Conservation (phyloP, 1,284 basidiomycete genomes). For the Rhodotorula sp. region DNA sequence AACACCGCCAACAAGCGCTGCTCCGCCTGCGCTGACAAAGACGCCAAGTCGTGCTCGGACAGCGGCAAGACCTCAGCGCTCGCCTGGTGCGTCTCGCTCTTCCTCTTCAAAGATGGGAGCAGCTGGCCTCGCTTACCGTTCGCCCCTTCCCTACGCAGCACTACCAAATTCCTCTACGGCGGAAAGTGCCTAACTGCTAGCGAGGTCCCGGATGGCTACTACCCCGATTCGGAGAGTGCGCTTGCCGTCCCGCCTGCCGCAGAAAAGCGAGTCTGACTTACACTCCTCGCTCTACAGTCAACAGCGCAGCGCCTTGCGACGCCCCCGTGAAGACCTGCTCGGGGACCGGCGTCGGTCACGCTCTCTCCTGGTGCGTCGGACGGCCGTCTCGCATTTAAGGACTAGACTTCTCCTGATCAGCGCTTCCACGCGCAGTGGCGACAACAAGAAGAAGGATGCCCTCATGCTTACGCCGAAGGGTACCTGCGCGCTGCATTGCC, state of each 20-base stretch:
- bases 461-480: slow-evolving; percentile 8
- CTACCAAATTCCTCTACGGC: neutral
- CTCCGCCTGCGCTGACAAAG: neutral
- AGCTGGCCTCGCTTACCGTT: neutral
- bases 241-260: neutral
- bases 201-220: neutral
- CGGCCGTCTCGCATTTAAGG: too few relatives aligned
- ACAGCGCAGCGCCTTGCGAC: neutral
- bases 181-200: neutral
- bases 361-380: neutral
- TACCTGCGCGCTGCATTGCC: neutral
- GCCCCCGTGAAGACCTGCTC: neutral
- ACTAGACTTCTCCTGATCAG: too few relatives aligned
- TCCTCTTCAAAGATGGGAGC: neutral
- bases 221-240: neutral
- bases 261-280: neutral
- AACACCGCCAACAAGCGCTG: neutral
- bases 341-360: neutral
- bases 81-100: neutral
- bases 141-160: neutral
- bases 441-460: neutral
- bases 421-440: neutral
- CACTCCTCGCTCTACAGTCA: neutral
- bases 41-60: neutral
- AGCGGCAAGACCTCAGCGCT: neutral